Evolutionary conservation across 495 filamentous ascomycete species (phyloP).

Genomic region (Xylaria telfairii): DNA sequence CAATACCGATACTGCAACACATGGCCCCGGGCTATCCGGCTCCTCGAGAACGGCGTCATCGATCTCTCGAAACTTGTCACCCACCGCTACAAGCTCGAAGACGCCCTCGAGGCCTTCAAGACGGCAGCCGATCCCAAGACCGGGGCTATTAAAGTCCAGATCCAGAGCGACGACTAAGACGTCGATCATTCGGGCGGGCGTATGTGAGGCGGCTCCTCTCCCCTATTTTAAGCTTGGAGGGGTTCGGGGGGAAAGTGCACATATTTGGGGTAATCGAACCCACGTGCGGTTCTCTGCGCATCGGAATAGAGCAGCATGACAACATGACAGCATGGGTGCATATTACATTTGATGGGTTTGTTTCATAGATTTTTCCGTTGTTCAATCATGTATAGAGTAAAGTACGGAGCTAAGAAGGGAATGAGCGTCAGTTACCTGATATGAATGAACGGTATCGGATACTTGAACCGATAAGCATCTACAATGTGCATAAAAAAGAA

Average conservation of each 20-base stretch:
- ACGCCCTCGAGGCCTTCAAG: conserved; percentile 87
- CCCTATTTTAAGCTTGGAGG: neutral
- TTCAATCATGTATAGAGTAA: conserved; percentile 20
- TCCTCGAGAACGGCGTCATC: conserved; percentile 82
- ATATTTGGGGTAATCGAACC: neutral
- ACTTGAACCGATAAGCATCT: neutral
- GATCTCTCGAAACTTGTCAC: conserved; percentile 83
- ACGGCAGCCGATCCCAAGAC: conserved; percentile 86
- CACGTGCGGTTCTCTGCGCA: neutral
- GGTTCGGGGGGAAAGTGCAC: neutral
- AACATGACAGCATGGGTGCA: conserved; percentile 11
- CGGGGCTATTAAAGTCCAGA: conserved; percentile 95
- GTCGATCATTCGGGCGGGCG: neutral
- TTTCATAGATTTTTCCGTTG: conserved; percentile 13
- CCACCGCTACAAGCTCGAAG: conserved; percentile 83
- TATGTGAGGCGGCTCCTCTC: neutral
- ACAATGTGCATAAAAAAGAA: neutral
- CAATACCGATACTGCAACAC: conserved; percentile 96
- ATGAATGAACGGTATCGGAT: neutral
- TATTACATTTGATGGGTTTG: neutral
- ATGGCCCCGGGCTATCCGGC: conserved; percentile 90
- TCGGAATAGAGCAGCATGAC: conserved; percentile 9
- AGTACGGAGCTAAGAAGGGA: conserved; percentile 3
- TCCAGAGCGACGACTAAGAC: conserved; percentile 62
- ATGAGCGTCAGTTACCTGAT: neutral